Conservation (phyloP, 257 asterid species). For the Plantago ovata region DNA sequence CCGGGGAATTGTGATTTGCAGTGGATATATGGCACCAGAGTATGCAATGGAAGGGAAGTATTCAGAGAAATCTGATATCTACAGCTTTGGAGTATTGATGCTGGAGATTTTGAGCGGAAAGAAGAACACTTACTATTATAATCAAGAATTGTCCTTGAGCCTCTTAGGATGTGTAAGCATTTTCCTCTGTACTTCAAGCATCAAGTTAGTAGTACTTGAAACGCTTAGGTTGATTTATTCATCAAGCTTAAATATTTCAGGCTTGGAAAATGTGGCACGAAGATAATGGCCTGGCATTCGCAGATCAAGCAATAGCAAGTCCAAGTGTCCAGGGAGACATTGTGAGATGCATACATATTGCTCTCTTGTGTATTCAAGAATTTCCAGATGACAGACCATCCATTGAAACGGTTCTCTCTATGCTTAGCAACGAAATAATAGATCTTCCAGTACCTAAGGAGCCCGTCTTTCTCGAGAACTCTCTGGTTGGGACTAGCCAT, state of each 20-base stretch:
- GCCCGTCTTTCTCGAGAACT: constrained; percentile 41
- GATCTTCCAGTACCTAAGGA: constrained; percentile 37
- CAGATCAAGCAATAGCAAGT: constrained; percentile 33
- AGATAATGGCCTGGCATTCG: constrained; percentile 29
- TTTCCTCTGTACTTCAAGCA: neutral
- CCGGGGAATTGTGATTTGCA: constrained; percentile 23
- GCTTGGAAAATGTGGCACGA: constrained; percentile 63
- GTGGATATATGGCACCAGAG: too few species aligned
- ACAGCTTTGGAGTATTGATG: constrained; percentile 50
- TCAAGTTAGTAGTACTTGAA: too few species aligned
- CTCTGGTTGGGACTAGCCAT: constrained; percentile 14
- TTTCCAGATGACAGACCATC: constrained; percentile 39
- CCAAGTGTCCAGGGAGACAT: constrained; percentile 20
- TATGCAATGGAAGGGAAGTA: constrained; percentile 55
- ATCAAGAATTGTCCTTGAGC: constrained; percentile 41
- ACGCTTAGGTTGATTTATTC: too few species aligned
- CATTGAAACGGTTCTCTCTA: constrained; percentile 38
- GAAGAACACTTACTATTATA: constrained; percentile 50
- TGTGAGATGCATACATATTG: constrained; percentile 49
- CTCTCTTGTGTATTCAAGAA: constrained; percentile 56
- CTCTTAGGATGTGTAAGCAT: constrained; percentile 53
- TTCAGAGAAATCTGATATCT: constrained; percentile 48
- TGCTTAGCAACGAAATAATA: constrained; percentile 40
- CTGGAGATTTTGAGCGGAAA: constrained; percentile 57
- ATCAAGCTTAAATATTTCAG: constrained; percentile 25